Conservation (phyloP, 1,284 basidiomycete species). For the Stygiomarasmius scandens region DNA sequence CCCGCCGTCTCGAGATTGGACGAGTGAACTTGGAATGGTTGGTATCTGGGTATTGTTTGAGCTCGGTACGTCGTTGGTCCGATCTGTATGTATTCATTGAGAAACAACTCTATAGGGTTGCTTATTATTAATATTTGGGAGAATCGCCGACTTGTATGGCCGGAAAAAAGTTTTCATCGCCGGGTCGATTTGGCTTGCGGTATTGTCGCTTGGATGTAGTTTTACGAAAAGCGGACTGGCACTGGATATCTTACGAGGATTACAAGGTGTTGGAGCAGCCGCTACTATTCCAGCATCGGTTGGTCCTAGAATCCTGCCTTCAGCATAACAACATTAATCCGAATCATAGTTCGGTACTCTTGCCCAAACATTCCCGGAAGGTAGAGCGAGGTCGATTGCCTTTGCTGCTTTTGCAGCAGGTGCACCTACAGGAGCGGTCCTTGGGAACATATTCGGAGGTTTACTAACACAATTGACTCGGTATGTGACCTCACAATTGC, state of each 20-base stretch:
- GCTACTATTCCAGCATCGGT: constrained; percentile 72
- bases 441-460: too few relatives aligned
- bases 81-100: neutral
- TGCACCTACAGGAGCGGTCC: too few relatives aligned
- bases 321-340: neutral
- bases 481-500: constrained; percentile 43
- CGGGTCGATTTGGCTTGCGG: constrained; percentile 52
- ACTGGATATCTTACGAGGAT: constrained; percentile 65
- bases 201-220: constrained; percentile 48
- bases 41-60: constrained; percentile 55
- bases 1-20: constrained; percentile 45
- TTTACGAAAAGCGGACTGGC: constrained; percentile 48
- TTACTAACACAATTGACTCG: constrained; percentile 38
- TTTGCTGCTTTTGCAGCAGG: constrained; percentile 68
- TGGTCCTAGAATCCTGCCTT: constrained; percentile 32
- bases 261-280: constrained; percentile 73
- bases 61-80: constrained; percentile 32
- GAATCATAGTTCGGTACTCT: constrained; percentile 71
- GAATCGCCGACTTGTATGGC: constrained; percentile 70
- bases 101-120: constrained; percentile 52
- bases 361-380: constrained; percentile 73
- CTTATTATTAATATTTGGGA: constrained; percentile 65
- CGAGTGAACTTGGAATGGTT: constrained; percentile 60
- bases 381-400: constrained; percentile 65
- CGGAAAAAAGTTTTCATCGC: constrained; percentile 61